A percentile compares a stretch with the other conserved stretches of the same genome.
Evolutionary conservation across 805 yeast species (phyloP).

Genomic region (Saccharomycopsis oosterbeekiorum): DNA sequence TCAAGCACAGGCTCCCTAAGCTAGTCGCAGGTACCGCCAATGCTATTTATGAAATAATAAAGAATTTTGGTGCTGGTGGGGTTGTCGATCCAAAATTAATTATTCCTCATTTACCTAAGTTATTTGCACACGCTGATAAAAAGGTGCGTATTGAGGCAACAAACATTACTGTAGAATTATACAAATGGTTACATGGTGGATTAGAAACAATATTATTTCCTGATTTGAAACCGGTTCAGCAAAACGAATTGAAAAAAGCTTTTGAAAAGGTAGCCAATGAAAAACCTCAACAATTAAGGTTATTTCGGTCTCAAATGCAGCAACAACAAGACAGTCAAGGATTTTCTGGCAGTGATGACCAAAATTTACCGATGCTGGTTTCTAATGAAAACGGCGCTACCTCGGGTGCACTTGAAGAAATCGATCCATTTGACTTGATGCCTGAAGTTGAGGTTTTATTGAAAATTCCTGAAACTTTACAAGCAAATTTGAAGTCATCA

Average conservation of each 20-base stretch:
- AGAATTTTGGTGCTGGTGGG: conserved; percentile 49
- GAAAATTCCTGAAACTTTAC: conserved; percentile 56
- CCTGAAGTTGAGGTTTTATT: conserved; percentile 60
- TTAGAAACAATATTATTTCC: conserved; percentile 52
- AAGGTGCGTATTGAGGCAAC: conserved; percentile 77
- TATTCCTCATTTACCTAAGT: conserved; percentile 47
- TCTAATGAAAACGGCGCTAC: conserved; percentile 18
- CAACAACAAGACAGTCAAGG: conserved; percentile 29
- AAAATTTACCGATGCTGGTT: conserved; percentile 30
- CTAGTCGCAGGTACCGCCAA: conserved; percentile 57
- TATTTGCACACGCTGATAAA: conserved; percentile 79
- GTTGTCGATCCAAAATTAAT: conserved; percentile 49
- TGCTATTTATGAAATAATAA: conserved; percentile 47
- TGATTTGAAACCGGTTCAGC: conserved; percentile 83
- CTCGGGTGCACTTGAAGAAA: conserved; percentile 13
- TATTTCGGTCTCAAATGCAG: conserved; percentile 41
- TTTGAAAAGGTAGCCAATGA: conserved; percentile 42
- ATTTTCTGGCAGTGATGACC: conserved; percentile 20
- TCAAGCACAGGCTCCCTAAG: conserved; percentile 63
- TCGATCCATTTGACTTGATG: conserved; percentile 56
- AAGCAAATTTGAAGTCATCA: conserved; percentile 42
- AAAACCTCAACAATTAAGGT: conserved; percentile 43
- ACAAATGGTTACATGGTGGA: conserved; percentile 62
- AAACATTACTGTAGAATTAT: conserved; percentile 54
- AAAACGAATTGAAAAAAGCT: conserved; percentile 64